phyloP scores from a whole-genome alignment of 202 grass and related monocot genomes.

The Sporobolus alterniflorus region DNA sequence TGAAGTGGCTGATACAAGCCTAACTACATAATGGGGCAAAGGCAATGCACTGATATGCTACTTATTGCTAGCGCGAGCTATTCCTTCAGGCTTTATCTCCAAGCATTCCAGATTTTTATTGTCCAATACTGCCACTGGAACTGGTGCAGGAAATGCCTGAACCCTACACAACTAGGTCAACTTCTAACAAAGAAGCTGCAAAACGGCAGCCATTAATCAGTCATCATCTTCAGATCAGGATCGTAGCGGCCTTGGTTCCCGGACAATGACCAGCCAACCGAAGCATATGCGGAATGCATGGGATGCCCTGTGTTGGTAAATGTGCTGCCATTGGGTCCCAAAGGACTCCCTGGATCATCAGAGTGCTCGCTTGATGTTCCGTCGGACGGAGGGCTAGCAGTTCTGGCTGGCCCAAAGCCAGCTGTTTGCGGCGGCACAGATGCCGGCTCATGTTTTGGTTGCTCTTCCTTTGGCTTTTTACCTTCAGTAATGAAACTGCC shows the following conservation, averaged over 20 bases:
- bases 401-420: conserved; percentile 26
- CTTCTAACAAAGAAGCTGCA: conserved; percentile 21
- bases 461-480: conserved; percentile 72
- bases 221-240: conserved; percentile 68
- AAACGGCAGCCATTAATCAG: conserved; percentile 41
- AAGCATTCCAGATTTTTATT: conserved; percentile 49
- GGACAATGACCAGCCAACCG: conserved; percentile 54
- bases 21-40: neutral
- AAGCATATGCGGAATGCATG: conserved; percentile 53
- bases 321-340: conserved; percentile 45
- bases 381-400: conserved; percentile 58
- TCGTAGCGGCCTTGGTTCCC: conserved; percentile 60
- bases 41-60: conserved; percentile 10
- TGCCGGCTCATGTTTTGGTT: conserved; percentile 52
- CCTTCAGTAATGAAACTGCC: conserved; percentile 75
- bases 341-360: conserved; percentile 67
- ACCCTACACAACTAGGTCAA: conserved; percentile 47
- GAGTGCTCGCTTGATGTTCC: conserved; percentile 77
- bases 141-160: conserved; percentile 27
- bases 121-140: neutral
- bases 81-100: conserved; percentile 7
- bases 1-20: conserved; percentile 11
- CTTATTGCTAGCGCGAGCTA: neutral
- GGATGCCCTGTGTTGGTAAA: conserved; percentile 57
- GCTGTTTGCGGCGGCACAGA: conserved; percentile 33